Conservation (phyloP, 176 grass and related monocot species). For the Phragmites australis region DNA sequence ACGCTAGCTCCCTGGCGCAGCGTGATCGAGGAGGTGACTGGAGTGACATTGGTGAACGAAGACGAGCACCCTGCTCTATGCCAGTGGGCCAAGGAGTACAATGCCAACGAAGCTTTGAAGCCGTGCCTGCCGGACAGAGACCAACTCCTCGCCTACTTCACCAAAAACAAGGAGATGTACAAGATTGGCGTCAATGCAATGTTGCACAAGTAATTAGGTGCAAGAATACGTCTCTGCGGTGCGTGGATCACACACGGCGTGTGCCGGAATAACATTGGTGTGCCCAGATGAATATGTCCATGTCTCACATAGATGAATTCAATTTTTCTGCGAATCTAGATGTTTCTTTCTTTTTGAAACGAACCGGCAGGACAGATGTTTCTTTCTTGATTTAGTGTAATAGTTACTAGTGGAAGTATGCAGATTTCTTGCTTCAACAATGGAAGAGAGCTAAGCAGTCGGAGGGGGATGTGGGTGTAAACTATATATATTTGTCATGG, state of each 20-base stretch:
- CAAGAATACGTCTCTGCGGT: not conserved
- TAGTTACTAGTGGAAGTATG: too few relatives aligned
- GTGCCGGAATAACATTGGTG: not conserved
- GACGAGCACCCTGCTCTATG: slow-evolving; percentile 37
- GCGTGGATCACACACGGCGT: not conserved
- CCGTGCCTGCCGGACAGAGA: slow-evolving; percentile 47
- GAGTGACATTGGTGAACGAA: slow-evolving; percentile 38
- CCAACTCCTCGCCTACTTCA: slow-evolving; percentile 23
- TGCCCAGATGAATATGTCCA: not conserved
- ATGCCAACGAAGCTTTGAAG: slow-evolving; percentile 25
- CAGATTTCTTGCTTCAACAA: too few relatives aligned
- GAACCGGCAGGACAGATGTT: too few relatives aligned
- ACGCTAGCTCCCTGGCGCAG: slow-evolving; percentile 34
- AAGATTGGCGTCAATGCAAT: not conserved
- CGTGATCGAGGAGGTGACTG: slow-evolving; percentile 43
- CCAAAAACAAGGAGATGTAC: slow-evolving; percentile 20
- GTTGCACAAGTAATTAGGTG: not conserved
- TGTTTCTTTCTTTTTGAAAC: too few relatives aligned
- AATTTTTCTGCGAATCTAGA: not conserved
- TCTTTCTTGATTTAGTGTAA: too few relatives aligned
- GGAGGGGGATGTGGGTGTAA: too few relatives aligned
- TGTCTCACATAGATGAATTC: not conserved
- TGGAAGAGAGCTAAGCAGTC: too few relatives aligned
- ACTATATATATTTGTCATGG: too few relatives aligned
- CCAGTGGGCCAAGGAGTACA: slow-evolving; percentile 48